Evolutionary conservation across 306 rosid species (phyloP), one percentile per base, ranked within the genome.

Genomic region (Rosa multiflora): DNA sequence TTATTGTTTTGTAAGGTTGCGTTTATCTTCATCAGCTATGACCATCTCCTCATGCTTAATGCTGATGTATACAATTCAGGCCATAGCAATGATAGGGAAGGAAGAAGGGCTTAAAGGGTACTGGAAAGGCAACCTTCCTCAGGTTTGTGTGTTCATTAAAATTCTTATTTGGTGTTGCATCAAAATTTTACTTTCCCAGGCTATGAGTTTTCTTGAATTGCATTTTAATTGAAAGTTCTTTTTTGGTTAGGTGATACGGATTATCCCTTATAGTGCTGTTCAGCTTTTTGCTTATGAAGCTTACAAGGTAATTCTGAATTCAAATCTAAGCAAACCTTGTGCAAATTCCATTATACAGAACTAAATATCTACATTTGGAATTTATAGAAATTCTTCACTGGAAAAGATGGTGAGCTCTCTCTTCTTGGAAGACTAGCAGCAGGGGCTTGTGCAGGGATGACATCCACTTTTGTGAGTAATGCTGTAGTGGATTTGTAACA

Each of bases 361-460:
- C 71, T 86, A 74, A 87, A 67, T 73, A 59, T 82, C 44, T 53
- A 46, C 43, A 73, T 69, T 62, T 77, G 75, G 82, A 62, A 78
- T 78, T 72, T 82, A 48, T 85, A 94, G 98, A 92, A 94, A 86
- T 42, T 94, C 63, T 92, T 94, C 80, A 87, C 82, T 82, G 85
- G 93, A 78, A 74, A 78, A 79, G 81, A 94, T 86, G 94, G 89
- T 56, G 97, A 94, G 67, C 96, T 94, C 48, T 91, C 98, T 78
- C 90, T 94, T 81, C 62, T 88, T 72, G 98, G 91, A 83, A 89
- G 98, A 86, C 98, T 94, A 70, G 85, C 96, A 35, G 98, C 98
- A n/a, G 98, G 98, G 81, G 98, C 97, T 84, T 91, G 91, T 89
- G 98, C 97, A 37, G 98, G 98, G 81, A 94, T 94, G 98, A 94